These are phyloP conservation scores for Trichosporon coremiiforme DNA, from an alignment of 1,284 basidiomycete genomes.

Conservation along the genomic window DNA sequence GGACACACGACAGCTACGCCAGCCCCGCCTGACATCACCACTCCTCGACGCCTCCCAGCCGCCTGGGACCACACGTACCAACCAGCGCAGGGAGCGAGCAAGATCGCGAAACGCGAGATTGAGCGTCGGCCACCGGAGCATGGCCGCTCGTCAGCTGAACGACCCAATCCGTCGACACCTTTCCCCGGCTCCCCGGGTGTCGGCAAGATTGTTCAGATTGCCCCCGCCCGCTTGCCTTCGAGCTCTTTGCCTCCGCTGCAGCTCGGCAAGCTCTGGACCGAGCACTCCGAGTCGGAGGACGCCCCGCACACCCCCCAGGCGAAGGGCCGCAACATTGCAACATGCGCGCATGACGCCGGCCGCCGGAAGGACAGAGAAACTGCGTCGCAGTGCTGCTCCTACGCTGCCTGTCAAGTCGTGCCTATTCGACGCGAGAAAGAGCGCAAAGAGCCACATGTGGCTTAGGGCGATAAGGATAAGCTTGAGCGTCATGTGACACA, in stretches of 20 bases:
- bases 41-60: neutral
- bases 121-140: neutral
- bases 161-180: neutral
- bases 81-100: neutral
- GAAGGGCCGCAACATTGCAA: neutral
- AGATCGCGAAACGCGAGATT: neutral
- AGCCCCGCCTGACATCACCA: conserved; percentile 7
- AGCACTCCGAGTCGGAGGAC: conserved; percentile 1
- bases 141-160: neutral
- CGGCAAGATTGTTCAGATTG: conserved; percentile 1
- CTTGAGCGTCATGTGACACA: conserved; percentile 8
- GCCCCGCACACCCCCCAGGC: neutral
- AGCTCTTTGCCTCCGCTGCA: neutral
- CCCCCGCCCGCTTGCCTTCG: neutral
- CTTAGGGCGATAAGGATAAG: conserved; percentile 5
- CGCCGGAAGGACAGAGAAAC: neutral
- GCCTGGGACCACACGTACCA: neutral
- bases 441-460: neutral
- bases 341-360: neutral
- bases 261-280: conserved; percentile 2
- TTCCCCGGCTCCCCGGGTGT: neutral
- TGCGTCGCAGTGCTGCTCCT: neutral
- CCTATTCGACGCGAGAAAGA: too few species aligned
- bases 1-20: neutral
- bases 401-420: neutral